Base-by-base conservation (phyloP, 2,329 filamentous ascomycete genomes). In the Dryadomyces sulphureus region DNA sequence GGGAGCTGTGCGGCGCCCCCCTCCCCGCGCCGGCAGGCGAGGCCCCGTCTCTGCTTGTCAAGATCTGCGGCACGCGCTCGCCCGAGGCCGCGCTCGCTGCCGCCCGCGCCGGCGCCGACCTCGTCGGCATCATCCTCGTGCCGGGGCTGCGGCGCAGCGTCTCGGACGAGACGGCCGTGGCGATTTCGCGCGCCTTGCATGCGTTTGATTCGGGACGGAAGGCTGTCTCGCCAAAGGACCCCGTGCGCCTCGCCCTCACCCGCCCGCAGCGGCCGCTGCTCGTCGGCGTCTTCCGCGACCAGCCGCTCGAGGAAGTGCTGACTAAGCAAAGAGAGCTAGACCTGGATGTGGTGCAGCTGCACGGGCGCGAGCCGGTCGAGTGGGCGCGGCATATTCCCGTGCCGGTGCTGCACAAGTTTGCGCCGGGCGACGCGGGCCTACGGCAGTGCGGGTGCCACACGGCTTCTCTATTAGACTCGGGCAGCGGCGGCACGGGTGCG, bases 271-370 rank as follows among this genome's bases (percentile, higher is more conserved):
- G 27, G 65, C 67, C 48, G 1, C 72, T 92, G 3, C 72, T 98
- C 1, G 92, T 94, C 5, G 92, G 92, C 47, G 90, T 98, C 2
- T 98, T 98, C 67, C 82, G 85, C 56, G 84, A 95, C 60, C 90
- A 96, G 58, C 78, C 90, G 1, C 69, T 98, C 9, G 75, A 77
- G 32, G 87, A 94, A 54, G 72, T 98, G 7, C 69, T 96, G 43
- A 74, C 80, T 51, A 78, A 90, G 60, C 84, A 93, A 55, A 76
- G 76, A 52, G 69, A 79, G 12, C 79, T 94, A 53, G 70, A 73
- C 40, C 75, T 98, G 38, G 92, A 98, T 59, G 67, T 94, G 45
- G 85, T 98, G 7, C 92, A 98, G 59, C 74, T 98, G 2, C 92
- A 98, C 58, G 93, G 92, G 8, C 74, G 81, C 41, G 93, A 98